A percentile compares a stretch with the other conserved stretches of the same genome.
Conservation (phyloP, 768 basidiomycete genomes). For the Galerina marginata region DNA sequence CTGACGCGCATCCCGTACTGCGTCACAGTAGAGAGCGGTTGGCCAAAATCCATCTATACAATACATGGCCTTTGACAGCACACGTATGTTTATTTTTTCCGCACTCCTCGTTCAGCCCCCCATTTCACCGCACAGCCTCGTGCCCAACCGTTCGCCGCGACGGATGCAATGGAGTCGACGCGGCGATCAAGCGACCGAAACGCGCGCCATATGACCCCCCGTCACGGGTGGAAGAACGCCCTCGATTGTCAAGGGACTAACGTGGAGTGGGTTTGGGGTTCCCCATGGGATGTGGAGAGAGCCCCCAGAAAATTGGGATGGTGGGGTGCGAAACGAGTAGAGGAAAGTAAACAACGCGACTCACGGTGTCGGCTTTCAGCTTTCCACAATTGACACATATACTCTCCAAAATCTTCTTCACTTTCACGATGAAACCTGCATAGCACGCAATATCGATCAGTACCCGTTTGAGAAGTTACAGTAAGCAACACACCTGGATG, state of each 20-base stretch:
- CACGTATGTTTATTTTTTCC: conserved; percentile 54
- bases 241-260: conserved; percentile 77
- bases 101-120: conserved; percentile 98
- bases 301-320: conserved; percentile 98
- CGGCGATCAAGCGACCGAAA: conserved; percentile 96
- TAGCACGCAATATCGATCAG: conserved; percentile 1
- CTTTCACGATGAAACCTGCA: conserved; percentile 92
- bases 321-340: conserved; percentile 95
- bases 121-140: conserved; percentile 93
- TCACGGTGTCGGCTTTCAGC: conserved; percentile 96
- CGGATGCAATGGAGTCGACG: conserved; percentile 68
- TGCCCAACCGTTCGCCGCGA: conserved; percentile 79
- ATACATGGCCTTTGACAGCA: conserved; percentile 37
- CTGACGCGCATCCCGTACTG: conserved; percentile 61
- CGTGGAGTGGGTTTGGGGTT: conserved; percentile 94
- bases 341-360: conserved; percentile 69
- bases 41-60: conserved; percentile 52
- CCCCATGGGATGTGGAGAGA: conserved; percentile 90
- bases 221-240: conserved; percentile 81
- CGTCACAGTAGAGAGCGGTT: conserved; percentile 72
- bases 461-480: not conserved
- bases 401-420: conserved; percentile 99
- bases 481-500: conserved; percentile 77
- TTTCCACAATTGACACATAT: conserved; percentile 99
- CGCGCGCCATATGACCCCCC: conserved; percentile 70